phyloP scores from a whole-genome alignment of 2,329 filamentous ascomycete genomes.

The Ceratocystis cubensis region DNA sequence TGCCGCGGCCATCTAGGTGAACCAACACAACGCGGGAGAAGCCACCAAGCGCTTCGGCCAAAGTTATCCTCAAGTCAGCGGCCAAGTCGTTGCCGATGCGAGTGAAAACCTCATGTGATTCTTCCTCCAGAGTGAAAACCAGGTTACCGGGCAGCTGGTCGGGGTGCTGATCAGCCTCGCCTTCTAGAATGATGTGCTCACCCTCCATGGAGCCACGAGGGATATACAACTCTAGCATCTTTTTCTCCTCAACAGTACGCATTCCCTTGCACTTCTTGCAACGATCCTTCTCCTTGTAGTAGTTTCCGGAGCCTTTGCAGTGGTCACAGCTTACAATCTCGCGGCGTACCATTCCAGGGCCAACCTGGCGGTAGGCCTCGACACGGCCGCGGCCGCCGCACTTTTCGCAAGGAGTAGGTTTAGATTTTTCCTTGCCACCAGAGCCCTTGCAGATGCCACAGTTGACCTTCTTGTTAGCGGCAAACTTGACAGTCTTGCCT shows the following conservation, averaged over 20 bases:
- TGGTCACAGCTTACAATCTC: slow-evolving; percentile 67
- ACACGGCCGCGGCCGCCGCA: slow-evolving; percentile 72
- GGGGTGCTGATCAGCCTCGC: slow-evolving; percentile 85
- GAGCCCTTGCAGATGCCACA: slow-evolving; percentile 78
- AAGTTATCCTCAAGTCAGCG: slow-evolving; percentile 65
- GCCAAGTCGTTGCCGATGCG: slow-evolving; percentile 75
- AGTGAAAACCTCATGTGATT: slow-evolving; percentile 67
- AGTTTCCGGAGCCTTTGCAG: slow-evolving; percentile 72
- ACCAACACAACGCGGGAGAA: slow-evolving; percentile 84
- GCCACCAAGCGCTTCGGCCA: slow-evolving; percentile 73
- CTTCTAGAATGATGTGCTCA: slow-evolving; percentile 78
- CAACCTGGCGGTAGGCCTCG: slow-evolving; percentile 68
- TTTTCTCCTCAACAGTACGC: slow-evolving; percentile 74
- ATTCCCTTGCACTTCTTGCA: slow-evolving; percentile 99
- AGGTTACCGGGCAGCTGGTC: slow-evolving; percentile 87
- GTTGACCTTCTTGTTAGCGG: slow-evolving; percentile 85
- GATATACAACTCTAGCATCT: slow-evolving; percentile 93
- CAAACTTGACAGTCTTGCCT: slow-evolving; percentile 92
- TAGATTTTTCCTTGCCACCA: slow-evolving; percentile 85
- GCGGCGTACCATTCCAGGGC: slow-evolving; percentile 73
- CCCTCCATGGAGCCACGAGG: slow-evolving; percentile 75
- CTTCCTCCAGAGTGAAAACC: slow-evolving; percentile 74
- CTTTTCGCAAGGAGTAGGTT: slow-evolving; percentile 66
- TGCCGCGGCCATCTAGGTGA: slow-evolving; percentile 86
- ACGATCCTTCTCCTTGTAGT: slow-evolving; percentile 91